Evolutionary conservation across 139 green algal species (phyloP).

Genomic region (Chlorella sorokiniana): DNA sequence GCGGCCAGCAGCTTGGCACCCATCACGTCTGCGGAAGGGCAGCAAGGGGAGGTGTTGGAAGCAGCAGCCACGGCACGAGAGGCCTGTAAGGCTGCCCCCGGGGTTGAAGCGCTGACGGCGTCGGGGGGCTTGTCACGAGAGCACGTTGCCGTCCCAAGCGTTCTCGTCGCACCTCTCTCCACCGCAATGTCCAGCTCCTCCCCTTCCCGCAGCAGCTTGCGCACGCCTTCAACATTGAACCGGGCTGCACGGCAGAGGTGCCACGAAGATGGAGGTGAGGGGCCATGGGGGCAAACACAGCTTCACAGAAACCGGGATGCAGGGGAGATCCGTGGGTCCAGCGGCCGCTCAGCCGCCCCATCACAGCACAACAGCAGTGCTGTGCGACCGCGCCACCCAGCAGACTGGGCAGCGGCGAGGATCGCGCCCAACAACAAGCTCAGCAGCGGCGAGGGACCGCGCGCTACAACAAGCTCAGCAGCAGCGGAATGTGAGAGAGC

Average conservation of each 20-base stretch:
- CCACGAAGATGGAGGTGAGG: neutral
- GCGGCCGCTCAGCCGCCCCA: too few relatives aligned
- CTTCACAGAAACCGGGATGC: too few relatives aligned
- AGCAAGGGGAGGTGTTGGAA: neutral
- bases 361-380: too few relatives aligned
- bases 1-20: neutral
- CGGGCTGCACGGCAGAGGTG: neutral
- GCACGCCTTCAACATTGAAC: slow-evolving; percentile 27
- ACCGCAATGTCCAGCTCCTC: slow-evolving; percentile 28
- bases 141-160: neutral
- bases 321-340: too few relatives aligned
- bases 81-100: neutral
- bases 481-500: too few relatives aligned
- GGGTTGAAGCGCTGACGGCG: too few relatives aligned
- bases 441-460: too few relatives aligned
- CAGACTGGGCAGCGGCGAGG: too few relatives aligned
- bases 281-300: neutral
- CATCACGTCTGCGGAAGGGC: slow-evolving; percentile 9
- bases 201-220: slow-evolving; percentile 49
- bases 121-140: too few relatives aligned
- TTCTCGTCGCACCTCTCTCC: neutral
- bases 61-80: neutral
- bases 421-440: too few relatives aligned
- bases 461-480: too few relatives aligned
- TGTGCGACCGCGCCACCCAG: too few relatives aligned